phyloP scores from a whole-genome alignment of 2,329 filamentous ascomycete species.

The Paraphaeosphaeria minitans region DNA sequence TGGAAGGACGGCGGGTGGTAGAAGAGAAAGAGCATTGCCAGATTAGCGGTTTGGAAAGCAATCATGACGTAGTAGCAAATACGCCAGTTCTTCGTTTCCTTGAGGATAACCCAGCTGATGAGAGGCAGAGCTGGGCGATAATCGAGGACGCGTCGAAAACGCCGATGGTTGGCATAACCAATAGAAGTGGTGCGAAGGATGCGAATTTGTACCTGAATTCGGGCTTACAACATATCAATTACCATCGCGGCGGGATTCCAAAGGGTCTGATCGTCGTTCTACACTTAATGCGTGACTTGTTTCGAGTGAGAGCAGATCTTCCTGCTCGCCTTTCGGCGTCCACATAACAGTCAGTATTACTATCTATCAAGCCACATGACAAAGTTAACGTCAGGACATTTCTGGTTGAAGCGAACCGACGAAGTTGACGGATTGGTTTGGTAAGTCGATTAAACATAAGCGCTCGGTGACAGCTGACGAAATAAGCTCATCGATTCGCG shows the following conservation, averaged over 20 bases:
- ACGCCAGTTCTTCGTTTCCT: constrained; percentile 33
- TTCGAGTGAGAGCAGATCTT: background rate
- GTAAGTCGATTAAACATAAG: background rate
- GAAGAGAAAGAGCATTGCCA: constrained; percentile 32
- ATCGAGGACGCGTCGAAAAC: constrained; percentile 41
- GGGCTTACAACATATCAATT: background rate
- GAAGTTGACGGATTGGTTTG: background rate
- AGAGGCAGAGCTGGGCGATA: constrained; percentile 41
- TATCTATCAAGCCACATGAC: background rate
- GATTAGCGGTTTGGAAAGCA: constrained; percentile 33
- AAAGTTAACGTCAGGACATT: background rate
- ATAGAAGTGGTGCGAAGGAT: background rate
- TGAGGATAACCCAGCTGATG: constrained; percentile 39
- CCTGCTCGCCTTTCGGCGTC: background rate
- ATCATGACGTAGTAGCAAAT: constrained; percentile 44
- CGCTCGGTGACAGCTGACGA: background rate
- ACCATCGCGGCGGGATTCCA: constrained; percentile 10
- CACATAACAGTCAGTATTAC: background rate
- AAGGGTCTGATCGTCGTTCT: constrained; percentile 7
- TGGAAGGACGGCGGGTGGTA: constrained; percentile 46
- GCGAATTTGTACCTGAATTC: background rate
- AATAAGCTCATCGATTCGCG: background rate
- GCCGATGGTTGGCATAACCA: constrained; percentile 35
- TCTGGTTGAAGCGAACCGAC: background rate
- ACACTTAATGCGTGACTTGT: background rate